Conservation (phyloP, 2,329 filamentous ascomycete species). For the Aspergillus intermedius region DNA sequence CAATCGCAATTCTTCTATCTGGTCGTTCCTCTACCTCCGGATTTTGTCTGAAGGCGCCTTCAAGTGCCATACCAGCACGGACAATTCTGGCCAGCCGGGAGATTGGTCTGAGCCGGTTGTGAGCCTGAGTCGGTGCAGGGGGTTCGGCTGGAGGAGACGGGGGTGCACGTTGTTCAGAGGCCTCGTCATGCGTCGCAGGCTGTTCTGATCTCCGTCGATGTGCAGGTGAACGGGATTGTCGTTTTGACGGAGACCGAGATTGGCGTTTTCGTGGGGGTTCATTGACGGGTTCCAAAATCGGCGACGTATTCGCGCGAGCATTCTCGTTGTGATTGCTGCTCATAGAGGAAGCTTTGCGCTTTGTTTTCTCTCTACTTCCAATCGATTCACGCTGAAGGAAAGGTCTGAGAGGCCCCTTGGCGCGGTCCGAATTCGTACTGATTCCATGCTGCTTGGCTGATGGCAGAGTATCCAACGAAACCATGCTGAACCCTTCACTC, state of each 20-base stretch:
- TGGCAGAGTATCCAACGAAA: slow-evolving; percentile 48
- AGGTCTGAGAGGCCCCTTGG: slow-evolving; percentile 20
- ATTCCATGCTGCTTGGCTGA: slow-evolving; percentile 41
- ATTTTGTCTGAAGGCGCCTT: slow-evolving; percentile 24
- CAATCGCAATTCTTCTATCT: slow-evolving; percentile 9
- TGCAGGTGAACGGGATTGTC: background rate
- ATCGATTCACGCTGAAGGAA: slow-evolving; percentile 23
- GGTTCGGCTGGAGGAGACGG: background rate
- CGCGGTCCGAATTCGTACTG: slow-evolving; percentile 24
- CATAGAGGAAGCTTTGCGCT: slow-evolving; percentile 19
- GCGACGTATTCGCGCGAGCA: slow-evolving; percentile 9
- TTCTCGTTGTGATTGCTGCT: slow-evolving; percentile 13
- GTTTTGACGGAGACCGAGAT: background rate
- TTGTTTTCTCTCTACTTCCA: slow-evolving; percentile 18
- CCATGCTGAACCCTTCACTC: slow-evolving; percentile 54
- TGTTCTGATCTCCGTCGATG: background rate
- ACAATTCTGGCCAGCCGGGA: slow-evolving; percentile 29
- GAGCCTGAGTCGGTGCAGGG: slow-evolving; percentile 1
- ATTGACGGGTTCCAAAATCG: slow-evolving; percentile 7
- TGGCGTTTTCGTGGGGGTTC: background rate
- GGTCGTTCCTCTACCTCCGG: slow-evolving; percentile 1
- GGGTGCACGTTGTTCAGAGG: background rate
- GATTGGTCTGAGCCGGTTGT: slow-evolving; percentile 5
- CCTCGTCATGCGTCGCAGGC: background rate
- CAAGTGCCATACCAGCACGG: slow-evolving; percentile 32